Conservation (phyloP, 148 eudicot species). For the Cornus kousa region DNA sequence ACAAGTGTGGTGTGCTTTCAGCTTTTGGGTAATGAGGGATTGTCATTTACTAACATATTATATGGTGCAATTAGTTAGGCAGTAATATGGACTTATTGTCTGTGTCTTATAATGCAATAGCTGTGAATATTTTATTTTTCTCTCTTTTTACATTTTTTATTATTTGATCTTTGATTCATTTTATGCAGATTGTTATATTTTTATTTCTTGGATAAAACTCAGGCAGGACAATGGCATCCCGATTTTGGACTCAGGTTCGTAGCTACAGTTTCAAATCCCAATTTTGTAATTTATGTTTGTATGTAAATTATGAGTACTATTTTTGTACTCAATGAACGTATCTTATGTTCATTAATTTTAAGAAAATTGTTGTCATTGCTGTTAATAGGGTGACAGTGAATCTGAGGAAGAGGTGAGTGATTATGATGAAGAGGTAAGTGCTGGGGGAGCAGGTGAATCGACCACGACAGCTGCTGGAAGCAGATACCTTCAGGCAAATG, state of each 20-base stretch:
- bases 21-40: too few relatives aligned
- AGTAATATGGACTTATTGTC: background rate
- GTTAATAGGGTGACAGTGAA: constrained; percentile 60
- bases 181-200: constrained; percentile 2
- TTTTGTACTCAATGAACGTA: background rate
- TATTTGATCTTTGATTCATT: background rate
- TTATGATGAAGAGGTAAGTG: constrained; percentile 27
- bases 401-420: constrained; percentile 54
- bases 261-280: background rate
- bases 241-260: constrained; percentile 49
- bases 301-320: background rate
- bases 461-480: constrained; percentile 22
- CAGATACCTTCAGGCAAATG: constrained; percentile 36
- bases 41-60: background rate
- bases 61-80: background rate
- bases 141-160: background rate
- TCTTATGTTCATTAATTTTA: background rate
- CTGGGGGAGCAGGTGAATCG: constrained; percentile 13
- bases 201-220: background rate
- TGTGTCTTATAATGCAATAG: background rate
- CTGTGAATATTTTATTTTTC: background rate
- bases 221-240: constrained; percentile 36
- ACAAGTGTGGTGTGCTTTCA: too few relatives aligned
- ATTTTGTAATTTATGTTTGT: background rate
- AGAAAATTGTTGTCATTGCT: too few relatives aligned